These are phyloP conservation scores for Emericellopsis terricola DNA, from an alignment of 495 filamentous ascomycete genomes.

Conservation along the genomic window DNA sequence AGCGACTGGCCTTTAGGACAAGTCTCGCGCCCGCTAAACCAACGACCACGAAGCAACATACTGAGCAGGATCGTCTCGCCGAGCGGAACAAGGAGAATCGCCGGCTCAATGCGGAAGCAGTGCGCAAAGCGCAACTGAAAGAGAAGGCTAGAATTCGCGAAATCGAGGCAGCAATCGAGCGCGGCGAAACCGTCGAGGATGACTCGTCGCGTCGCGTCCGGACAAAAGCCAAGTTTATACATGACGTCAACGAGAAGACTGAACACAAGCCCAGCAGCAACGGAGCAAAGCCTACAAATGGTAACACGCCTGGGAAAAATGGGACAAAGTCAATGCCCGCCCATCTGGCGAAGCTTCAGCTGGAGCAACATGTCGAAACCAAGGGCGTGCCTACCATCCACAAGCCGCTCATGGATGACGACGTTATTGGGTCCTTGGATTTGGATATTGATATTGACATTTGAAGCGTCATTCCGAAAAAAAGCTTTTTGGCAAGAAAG, in stretches of 20 bases:
- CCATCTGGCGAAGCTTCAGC: conserved; percentile 30
- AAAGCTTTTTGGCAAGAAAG: background rate
- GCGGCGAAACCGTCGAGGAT: conserved; percentile 26
- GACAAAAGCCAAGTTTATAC: conserved; percentile 41
- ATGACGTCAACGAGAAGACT: conserved; percentile 28
- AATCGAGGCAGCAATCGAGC: conserved; percentile 30
- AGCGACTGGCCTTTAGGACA: conserved; percentile 51
- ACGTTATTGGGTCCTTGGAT: conserved; percentile 66
- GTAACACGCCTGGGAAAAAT: no score
- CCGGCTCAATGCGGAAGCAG: conserved; percentile 56
- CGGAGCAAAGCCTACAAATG: conserved; percentile 17
- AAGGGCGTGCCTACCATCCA: conserved; percentile 46
- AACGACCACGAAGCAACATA: conserved; percentile 22
- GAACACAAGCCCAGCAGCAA: conserved; percentile 11
- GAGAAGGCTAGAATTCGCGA: conserved; percentile 51
- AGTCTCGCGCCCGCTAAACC: conserved; percentile 27
- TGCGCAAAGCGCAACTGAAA: conserved; percentile 68
- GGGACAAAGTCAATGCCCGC: conserved; percentile 15
- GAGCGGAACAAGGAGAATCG: conserved; percentile 64
- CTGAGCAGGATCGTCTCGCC: conserved; percentile 58
- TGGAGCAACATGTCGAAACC: conserved; percentile 34
- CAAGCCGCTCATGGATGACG: conserved; percentile 62
- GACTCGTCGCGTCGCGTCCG: conserved; percentile 45
- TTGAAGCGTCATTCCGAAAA: conserved; percentile 5
- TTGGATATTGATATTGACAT: conserved; percentile 70